Evolutionary conservation across 495 filamentous ascomycete genomes (phyloP).

Genomic region (Penicillium subrubescens): DNA sequence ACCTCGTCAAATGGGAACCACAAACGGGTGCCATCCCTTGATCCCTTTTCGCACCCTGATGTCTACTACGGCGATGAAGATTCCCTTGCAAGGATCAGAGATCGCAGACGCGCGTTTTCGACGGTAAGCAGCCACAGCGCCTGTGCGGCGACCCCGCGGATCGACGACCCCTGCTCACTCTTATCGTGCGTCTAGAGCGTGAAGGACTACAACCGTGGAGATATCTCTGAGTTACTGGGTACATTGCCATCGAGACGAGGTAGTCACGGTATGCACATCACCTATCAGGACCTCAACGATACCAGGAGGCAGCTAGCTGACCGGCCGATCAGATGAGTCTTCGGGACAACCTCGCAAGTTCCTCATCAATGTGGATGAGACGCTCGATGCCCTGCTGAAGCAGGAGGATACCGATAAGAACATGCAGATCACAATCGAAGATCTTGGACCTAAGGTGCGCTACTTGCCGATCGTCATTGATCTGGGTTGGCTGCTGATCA

Average conservation of each 20-base stretch:
- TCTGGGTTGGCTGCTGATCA: not conserved
- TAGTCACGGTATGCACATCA: conserved; percentile 48
- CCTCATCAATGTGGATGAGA: conserved; percentile 75
- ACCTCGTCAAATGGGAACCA: conserved; percentile 38
- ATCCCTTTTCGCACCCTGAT: conserved; percentile 51
- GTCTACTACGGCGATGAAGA: conserved; percentile 54
- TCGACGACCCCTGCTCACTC: conserved; percentile 16
- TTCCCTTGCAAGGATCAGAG: conserved; percentile 32
- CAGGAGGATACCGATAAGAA: conserved; percentile 91
- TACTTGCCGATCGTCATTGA: conserved; percentile 3
- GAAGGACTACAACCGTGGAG: conserved; percentile 38
- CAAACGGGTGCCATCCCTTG: conserved; percentile 36
- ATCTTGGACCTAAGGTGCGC: conserved; percentile 84
- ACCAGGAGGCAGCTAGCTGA: conserved; percentile 12
- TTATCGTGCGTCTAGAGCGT: conserved; percentile 31
- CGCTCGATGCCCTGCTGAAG: conserved; percentile 67
- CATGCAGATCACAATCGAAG: conserved; percentile 95
- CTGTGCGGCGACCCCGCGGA: conserved; percentile 21
- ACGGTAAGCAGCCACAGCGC: conserved; percentile 45
- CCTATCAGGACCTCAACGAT: not conserved
- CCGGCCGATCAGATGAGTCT: conserved; percentile 47
- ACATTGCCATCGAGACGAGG: conserved; percentile 42
- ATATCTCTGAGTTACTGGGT: conserved; percentile 40
- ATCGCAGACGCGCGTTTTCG: conserved; percentile 49
- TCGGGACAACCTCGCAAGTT: conserved; percentile 63